phyloP scores from a whole-genome alignment of 2,329 filamentous ascomycete species.

The Paramyrothecium roridum region DNA sequence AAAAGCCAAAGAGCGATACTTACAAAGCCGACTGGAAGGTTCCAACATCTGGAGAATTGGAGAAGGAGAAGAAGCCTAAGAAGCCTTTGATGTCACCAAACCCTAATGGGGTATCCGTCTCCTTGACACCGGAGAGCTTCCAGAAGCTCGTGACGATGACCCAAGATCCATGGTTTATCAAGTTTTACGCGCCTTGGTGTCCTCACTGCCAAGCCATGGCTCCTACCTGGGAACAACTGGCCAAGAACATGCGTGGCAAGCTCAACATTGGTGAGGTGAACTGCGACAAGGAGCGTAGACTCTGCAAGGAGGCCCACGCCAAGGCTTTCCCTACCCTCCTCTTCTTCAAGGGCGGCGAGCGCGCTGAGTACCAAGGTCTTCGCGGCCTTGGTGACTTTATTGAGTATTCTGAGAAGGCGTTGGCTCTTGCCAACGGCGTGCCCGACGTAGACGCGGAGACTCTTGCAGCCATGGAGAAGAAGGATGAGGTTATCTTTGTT shows the following conservation, averaged over 20 bases:
- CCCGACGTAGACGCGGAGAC: constrained; percentile 73
- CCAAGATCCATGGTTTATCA: constrained; percentile 94
- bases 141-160: constrained; percentile 81
- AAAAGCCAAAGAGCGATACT: constrained; percentile 15
- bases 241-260: constrained; percentile 83
- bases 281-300: constrained; percentile 77
- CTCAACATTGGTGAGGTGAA: constrained; percentile 96
- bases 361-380: constrained; percentile 88
- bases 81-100: constrained; percentile 61
- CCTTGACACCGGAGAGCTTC: constrained; percentile 81
- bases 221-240: constrained; percentile 84
- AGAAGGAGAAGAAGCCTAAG: constrained; percentile 38
- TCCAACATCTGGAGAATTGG: constrained; percentile 22
- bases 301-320: constrained; percentile 90
- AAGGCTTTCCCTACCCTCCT: constrained; percentile 83
- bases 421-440: constrained; percentile 73
- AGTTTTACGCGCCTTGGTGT: constrained; percentile 98
- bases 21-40: constrained; percentile 25
- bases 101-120: constrained; percentile 68
- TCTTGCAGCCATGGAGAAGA: constrained; percentile 83
- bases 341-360: constrained; percentile 89
- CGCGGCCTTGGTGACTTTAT: constrained; percentile 89
- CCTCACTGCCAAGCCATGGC: constrained; percentile 91
- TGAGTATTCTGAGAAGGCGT: constrained; percentile 80
- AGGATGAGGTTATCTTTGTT: constrained; percentile 91